Percentiles rank a stretch among this genome's conserved stretches.
These are phyloP conservation scores for Aphanomyces astaci DNA, from an alignment of 352 stramenopile genomes.

Conservation along the genomic window DNA sequence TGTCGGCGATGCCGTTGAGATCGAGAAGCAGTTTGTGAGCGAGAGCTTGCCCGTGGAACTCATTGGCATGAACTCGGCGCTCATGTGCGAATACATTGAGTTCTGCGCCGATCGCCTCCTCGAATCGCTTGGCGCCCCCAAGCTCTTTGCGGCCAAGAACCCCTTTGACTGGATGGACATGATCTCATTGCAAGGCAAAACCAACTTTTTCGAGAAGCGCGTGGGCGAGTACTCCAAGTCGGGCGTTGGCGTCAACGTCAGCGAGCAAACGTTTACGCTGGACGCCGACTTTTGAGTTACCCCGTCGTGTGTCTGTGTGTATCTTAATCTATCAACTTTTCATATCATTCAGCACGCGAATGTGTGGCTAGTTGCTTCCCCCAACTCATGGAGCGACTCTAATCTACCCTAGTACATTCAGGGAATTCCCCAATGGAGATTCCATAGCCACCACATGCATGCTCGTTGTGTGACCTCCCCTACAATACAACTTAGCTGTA, in stretches of 20 bases:
- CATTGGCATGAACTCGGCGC: conserved; percentile 97
- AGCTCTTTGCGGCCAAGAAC: conserved; percentile 92
- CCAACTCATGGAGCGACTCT: too few relatives aligned
- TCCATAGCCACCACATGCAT: too few relatives aligned
- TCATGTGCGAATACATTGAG: conserved; percentile 99
- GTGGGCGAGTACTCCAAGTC: conserved; percentile 99
- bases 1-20: conserved; percentile 91
- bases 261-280: conserved; percentile 88
- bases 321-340: background rate
- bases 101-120: conserved; percentile 97
- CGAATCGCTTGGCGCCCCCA: conserved; percentile 83
- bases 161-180: conserved; percentile 99
- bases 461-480: too few relatives aligned
- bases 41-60: conserved; percentile 97
- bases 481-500: too few relatives aligned
- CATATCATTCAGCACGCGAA: too few relatives aligned
- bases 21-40: conserved; percentile 97
- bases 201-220: conserved; percentile 98
- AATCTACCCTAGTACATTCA: too few relatives aligned
- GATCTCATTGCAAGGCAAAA: conserved; percentile 98
- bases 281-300: conserved; percentile 93
- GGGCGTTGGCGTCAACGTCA: conserved; percentile 86
- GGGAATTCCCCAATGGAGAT: too few relatives aligned
- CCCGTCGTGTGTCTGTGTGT: background rate
- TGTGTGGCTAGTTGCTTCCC: background rate